Conservation (phyloP, 1,284 basidiomycete species). For the Phlebopus sp. region DNA sequence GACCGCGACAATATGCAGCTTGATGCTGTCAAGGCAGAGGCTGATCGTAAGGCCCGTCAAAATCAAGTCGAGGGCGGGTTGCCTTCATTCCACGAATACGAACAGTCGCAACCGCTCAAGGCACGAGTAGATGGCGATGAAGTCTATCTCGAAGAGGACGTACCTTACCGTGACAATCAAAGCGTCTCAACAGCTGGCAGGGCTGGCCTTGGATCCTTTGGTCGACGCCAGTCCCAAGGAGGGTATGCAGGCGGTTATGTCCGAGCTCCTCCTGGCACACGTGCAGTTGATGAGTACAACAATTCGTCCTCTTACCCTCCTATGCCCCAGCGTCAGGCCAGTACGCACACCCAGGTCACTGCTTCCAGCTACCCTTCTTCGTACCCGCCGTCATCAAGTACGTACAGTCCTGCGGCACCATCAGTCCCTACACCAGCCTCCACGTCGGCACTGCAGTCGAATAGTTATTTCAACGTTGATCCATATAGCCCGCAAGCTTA, state of each 20-base stretch:
- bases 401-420: constrained; percentile 10
- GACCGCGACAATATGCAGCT: constrained; percentile 61
- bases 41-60: constrained; percentile 71
- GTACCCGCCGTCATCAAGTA: constrained; percentile 32
- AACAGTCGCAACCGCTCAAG: constrained; percentile 59
- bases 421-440: constrained; percentile 20
- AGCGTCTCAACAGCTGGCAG: constrained; percentile 21
- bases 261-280: constrained; percentile 57
- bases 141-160: constrained; percentile 45
- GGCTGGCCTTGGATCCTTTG: constrained; percentile 28
- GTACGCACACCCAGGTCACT: constrained; percentile 41
- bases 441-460: constrained; percentile 22
- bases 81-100: constrained; percentile 70
- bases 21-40: constrained; percentile 80
- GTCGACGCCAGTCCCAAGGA: constrained; percentile 29
- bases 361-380: constrained; percentile 43
- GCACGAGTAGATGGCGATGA: constrained; percentile 56
- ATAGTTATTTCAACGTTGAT: constrained; percentile 29
- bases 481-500: constrained; percentile 42
- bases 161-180: constrained; percentile 36
- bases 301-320: constrained; percentile 44
- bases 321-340: constrained; percentile 41
- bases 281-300: constrained; percentile 75
- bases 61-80: constrained; percentile 63
- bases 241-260: constrained; percentile 56